Conservation (phyloP, 331 rosid species). For the Prunus yedoensis region DNA sequence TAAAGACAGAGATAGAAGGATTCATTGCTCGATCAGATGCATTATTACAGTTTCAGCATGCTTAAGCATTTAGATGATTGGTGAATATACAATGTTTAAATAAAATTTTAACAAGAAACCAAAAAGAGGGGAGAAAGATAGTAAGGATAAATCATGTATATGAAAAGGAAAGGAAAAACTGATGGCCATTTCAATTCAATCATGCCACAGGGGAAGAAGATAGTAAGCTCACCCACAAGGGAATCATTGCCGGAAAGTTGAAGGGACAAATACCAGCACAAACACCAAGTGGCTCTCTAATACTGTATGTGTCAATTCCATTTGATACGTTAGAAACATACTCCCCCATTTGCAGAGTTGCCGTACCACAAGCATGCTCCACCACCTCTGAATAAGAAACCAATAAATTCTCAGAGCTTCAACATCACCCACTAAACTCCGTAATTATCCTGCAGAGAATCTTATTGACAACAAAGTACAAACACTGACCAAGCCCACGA, state of each 20-base stretch:
- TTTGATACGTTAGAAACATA: slow-evolving; percentile 83
- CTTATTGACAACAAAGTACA: slow-evolving; percentile 12
- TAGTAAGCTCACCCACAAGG: slow-evolving; percentile 78
- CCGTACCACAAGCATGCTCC: slow-evolving; percentile 98
- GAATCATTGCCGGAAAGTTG: slow-evolving; percentile 99
- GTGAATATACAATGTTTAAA: neutral
- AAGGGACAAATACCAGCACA: slow-evolving; percentile 99
- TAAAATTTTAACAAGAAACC: neutral
- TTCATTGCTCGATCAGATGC: neutral
- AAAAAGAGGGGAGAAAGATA: neutral
- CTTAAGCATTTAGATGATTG: neutral
- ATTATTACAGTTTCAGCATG: neutral
- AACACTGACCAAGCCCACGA: slow-evolving; percentile 85
- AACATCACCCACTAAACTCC: slow-evolving; percentile 17
- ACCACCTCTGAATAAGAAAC: slow-evolving; percentile 79
- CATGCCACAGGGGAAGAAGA: slow-evolving; percentile 2
- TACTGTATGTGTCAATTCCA: slow-evolving; percentile 91
- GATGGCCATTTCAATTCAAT: neutral
- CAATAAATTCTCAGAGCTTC: slow-evolving; percentile 23
- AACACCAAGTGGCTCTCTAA: slow-evolving; percentile 91
- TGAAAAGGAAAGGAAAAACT: neutral
- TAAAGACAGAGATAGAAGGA: neutral
- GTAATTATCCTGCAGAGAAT: slow-evolving; percentile 4
- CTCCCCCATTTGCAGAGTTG: slow-evolving; percentile 95
- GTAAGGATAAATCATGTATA: neutral